Base-by-base conservation (phyloP, 352 stramenopile species). In the Thraustochytrium sp. region DNA sequence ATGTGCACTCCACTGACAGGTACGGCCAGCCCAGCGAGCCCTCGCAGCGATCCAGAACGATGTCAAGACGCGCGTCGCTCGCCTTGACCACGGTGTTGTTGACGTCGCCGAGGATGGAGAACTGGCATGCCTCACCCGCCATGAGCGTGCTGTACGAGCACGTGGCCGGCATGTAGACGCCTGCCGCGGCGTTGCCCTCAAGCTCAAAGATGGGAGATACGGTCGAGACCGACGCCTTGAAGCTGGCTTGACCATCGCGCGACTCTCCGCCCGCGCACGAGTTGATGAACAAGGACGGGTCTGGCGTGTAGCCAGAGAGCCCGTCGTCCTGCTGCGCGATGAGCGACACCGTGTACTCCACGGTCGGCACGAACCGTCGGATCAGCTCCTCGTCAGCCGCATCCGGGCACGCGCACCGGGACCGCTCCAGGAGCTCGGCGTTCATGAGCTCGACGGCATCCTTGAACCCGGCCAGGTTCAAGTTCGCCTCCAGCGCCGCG, bases 401-500 rank as follows among this genome's bases (percentile, higher is more conserved):
- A 13, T 77, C 65, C 18, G 37, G 13, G 49, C 65, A 77, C 40
- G 65, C 65, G 46, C 65, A 72, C 11, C 11, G 26, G 13, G 65
- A 23, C 13, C 49, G 40, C 26, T 77, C 65, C 13, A 62, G 42
- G n/a, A 21, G 64, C 49, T 62, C 23, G 16, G 38, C 65, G 34
- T n/a, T 36, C 9, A 62, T 11, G 13, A 44, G 0, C 16, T 77
- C 46, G 23, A 72, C 40, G 13, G 65, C 65, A 9, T 68, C 65
- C 65, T 62, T 77, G 49, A 75, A 5, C n/a, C 42, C 31, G 16
- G 0, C n/a, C 65, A 77, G 9, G 65, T 77, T 77, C 16, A 62
- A 13, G 46, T 77, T 68, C 40, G 37, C 34, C 42, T 77, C 49
- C 42, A 77, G 31, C 29, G 29, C n/a, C 9, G n/a, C 23, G 16